These are phyloP conservation scores for Platanthera guangdongensis DNA, from an alignment of 106 monocot genomes.

Conservation along the genomic window DNA sequence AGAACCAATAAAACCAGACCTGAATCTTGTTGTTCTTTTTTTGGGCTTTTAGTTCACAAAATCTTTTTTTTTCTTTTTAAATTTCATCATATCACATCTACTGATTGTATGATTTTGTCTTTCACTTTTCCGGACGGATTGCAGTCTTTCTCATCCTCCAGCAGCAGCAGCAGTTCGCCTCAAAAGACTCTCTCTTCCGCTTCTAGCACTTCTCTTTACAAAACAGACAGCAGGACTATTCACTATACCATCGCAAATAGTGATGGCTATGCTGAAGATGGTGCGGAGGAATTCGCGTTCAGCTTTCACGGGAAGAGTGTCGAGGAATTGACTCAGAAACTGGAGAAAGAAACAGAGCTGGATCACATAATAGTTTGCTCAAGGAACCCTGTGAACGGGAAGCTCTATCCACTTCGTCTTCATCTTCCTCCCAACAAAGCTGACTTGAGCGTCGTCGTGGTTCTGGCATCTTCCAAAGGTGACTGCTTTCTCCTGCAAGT, in stretches of 20 bases:
- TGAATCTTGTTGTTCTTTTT: background rate
- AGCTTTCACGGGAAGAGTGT: conserved; percentile 35
- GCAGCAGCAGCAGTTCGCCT: background rate
- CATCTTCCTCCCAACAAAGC: conserved; percentile 43
- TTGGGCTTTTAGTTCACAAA: background rate
- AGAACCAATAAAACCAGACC: background rate
- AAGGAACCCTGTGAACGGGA: conserved; percentile 31
- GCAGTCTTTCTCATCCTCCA: conserved; percentile 8
- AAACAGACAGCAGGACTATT: conserved; percentile 21
- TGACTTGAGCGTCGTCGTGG: conserved; percentile 31
- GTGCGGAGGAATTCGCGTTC: conserved; percentile 8
- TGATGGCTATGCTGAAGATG: conserved; percentile 27
- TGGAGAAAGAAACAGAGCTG: conserved; percentile 40
- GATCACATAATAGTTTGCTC: conserved; percentile 39
- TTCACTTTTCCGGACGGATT: background rate
- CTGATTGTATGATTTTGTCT: background rate
- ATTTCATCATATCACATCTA: background rate
- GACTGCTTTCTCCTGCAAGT: background rate
- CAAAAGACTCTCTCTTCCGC: conserved; percentile 18
- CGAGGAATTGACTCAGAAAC: conserved; percentile 19
- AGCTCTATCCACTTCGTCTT: conserved; percentile 47
- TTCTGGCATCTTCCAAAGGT: conserved; percentile 33
- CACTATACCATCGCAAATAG: conserved; percentile 25
- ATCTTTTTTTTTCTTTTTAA: background rate
- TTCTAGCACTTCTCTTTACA: conserved; percentile 17